A percentile compares a stretch with the other conserved stretches of the same genome.
phyloP scores from a whole-genome alignment of 768 basidiomycete genomes.

The Mycena indigotica region DNA sequence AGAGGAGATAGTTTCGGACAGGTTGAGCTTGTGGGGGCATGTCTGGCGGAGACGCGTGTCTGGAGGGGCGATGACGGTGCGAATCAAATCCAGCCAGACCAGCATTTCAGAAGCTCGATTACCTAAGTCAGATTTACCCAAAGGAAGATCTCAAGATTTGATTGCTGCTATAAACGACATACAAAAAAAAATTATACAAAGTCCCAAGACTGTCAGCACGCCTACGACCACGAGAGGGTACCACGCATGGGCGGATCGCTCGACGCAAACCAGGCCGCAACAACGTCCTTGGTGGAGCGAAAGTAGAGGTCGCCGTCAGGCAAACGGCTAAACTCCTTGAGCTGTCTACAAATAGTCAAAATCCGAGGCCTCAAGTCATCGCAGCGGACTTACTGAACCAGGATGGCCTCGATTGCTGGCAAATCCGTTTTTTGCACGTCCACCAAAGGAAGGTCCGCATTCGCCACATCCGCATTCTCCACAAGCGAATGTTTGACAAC shows the following conservation, averaged over 20 bases:
- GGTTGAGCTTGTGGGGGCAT: background rate
- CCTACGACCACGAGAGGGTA: too few species aligned
- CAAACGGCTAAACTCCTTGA: background rate
- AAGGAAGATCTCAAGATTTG: too few species aligned
- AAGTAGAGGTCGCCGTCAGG: background rate
- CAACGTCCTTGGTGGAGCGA: too few species aligned
- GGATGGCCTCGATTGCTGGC: background rate
- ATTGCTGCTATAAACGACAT: too few species aligned
- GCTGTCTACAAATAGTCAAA: background rate
- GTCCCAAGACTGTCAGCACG: too few species aligned
- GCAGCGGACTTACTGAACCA: background rate
- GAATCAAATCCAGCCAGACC: too few species aligned
- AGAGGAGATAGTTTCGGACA: background rate
- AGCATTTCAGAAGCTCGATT: too few species aligned
- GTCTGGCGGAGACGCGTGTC: background rate
- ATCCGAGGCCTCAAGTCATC: background rate
- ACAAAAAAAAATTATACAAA: too few species aligned
- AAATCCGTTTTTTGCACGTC: background rate
- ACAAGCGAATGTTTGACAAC: background rate
- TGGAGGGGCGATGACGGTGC: background rate
- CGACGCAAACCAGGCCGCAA: too few species aligned
- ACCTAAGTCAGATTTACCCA: too few species aligned
- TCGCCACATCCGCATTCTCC: background rate
- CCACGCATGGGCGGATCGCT: too few species aligned
- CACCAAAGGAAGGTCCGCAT: background rate